Conservation (phyloP, 129 eudicot genomes). For the Artemisia tridentata region DNA sequence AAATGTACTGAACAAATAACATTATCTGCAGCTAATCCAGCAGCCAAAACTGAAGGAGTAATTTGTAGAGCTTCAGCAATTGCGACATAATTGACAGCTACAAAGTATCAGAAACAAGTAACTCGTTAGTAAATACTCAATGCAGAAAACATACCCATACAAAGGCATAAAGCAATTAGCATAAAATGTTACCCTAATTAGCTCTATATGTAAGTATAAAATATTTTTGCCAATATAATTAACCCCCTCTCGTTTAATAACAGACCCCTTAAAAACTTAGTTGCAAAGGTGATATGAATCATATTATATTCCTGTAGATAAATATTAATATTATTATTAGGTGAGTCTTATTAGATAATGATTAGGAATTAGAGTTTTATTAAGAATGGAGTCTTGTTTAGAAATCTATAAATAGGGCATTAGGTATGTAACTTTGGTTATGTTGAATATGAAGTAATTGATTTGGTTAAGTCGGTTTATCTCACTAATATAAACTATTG, state of each 20-base stretch:
- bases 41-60: conserved; percentile 76
- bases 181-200: neutral
- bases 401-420: too few species aligned
- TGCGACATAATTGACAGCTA: conserved; percentile 94
- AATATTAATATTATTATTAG: too few species aligned
- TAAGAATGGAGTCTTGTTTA: too few species aligned
- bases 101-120: conserved; percentile 26
- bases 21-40: conserved; percentile 92
- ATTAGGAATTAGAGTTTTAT: too few species aligned
- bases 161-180: conserved; percentile 14
- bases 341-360: too few species aligned
- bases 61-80: conserved; percentile 70
- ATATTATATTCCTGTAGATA: too few species aligned
- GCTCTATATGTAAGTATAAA: neutral
- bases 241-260: neutral
- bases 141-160: conserved; percentile 12
- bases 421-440: too few species aligned
- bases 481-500: too few species aligned
- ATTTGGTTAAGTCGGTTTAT: too few species aligned
- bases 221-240: neutral
- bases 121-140: conserved; percentile 2
- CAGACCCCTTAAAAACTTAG: neutral
- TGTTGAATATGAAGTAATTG: too few species aligned
- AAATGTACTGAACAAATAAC: conserved; percentile 85
- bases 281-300: neutral